Base-by-base conservation (phyloP, 2,329 filamentous ascomycete species). In the Fusarium austroafricanum region DNA sequence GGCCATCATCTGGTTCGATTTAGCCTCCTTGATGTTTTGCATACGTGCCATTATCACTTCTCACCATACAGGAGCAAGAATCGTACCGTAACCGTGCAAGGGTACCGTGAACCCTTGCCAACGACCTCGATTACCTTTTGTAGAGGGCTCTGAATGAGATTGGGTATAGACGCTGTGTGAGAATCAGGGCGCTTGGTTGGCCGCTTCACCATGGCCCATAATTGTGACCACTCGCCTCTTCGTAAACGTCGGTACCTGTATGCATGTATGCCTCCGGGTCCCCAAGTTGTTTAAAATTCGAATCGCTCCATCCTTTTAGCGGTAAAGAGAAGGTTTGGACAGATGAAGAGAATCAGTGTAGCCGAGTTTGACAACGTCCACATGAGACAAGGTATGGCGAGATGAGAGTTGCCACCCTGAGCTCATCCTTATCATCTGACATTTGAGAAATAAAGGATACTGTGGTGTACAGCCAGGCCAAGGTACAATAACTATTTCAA, bases 181-280 rank as follows among this genome's bases (percentile, higher is more conserved):
- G 56, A 55, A 67, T 69, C 67, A 71, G 71, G 71, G 71, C 61
- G 69, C 67, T 69, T 73, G 68, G 37, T 60, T 43, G 33, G 55
- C 55, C 43, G 23, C 28, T 61, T 65, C 18, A 65, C 54, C 67
- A 60, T 52, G 57, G 53, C 49, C 44, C 37, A 55, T 18, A 29
- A 38, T 46, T 40, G 40, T 53, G 61, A 54, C 56, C 55, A 57
- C 39, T 64, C 56, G 50, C 49, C 59, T 61, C 50, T n/a, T 42
- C 33, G 57, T 55, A 43, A 43, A 37, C 31, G 33, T 52, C 35
- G 33, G 31, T 52, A 42, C 45, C 12, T 31, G 28, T 61, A 23
- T 57, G 43, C 23, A 49, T 47, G 21, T 21, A 21, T 52, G 47
- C 45, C 23, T 42, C 40, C 21, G 44, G 37, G 23, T 60, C 52